Evolutionary conservation across 768 basidiomycete species (phyloP), one percentile per base, ranked within the genome.

Genomic region (Inosperma sp.): DNA sequence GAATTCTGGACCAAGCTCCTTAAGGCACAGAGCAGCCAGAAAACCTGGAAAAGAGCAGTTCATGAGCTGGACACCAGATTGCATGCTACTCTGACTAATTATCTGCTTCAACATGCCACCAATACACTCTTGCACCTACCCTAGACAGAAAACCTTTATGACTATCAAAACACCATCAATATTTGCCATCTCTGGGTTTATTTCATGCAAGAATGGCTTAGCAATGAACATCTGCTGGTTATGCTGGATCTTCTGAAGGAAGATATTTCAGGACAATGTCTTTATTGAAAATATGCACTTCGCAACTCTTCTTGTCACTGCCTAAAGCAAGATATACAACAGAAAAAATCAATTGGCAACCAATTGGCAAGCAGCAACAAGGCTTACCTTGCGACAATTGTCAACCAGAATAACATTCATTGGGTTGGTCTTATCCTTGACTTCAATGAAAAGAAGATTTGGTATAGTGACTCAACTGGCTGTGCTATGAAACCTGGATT

Each of bases 381-480:
- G 17, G 3, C 29, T 23, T 22, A 30, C 29, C 29, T 47, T 10
- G 45, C 45, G 13, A 47, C 45, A 19, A 47, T 47, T 21, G 17
- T 29, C 30, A 47, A 47, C 29, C 45, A 47, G 30, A 21, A 34
- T 21, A 31, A 47, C n/a, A 21, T 47, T 34, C 45, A 47, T 34
- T 47, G 45, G 29, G 45, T 47, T n/a, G 14, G 27, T 8, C 33
- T 47, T 19, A 10, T 47, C 14, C 16, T 47, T 2, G 33, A 34
- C 19, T 47, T 47, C 33, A 30, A 13, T 5, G 16, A 47, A 6
- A 22, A 47, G 3, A 22, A 29, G 9, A n/a, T 47, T 5, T 34
- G 21, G 17, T 47, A 47, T 31, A 30, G 45, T 7, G 17, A 47
- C 19, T 34, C 45, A n/a, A 30, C 29, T 22, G 45, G 45, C 8